These are phyloP conservation scores for Alternaria arborescens DNA, from an alignment of 2,329 filamentous ascomycete species.

Conservation along the genomic window DNA sequence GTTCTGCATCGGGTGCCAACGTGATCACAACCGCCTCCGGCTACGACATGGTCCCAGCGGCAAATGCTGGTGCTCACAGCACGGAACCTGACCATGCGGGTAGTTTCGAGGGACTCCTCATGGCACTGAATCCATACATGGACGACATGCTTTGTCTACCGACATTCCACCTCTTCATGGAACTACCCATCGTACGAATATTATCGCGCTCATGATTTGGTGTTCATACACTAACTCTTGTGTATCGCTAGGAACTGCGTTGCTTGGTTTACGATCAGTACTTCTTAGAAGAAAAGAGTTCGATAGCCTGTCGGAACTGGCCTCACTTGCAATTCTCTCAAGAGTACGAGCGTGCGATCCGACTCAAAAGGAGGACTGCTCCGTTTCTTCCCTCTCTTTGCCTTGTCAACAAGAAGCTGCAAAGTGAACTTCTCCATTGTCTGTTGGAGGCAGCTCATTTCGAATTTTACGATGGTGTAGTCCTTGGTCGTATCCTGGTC, in stretches of 20 bases:
- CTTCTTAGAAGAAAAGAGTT: conserved; percentile 12
- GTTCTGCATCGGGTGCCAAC: not conserved
- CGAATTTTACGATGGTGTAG: not conserved
- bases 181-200: not conserved
- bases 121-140: conserved; percentile 3
- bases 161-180: conserved; percentile 4
- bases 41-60: not conserved
- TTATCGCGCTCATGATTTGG: not conserved
- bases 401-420: conserved; percentile 4
- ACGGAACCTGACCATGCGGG: not conserved
- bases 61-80: not conserved
- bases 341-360: not conserved
- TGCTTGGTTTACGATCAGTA: conserved; percentile 12
- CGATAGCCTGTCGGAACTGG: conserved; percentile 1
- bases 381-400: conserved; percentile 8
- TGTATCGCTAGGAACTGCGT: not conserved
- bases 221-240: not conserved
- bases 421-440: not conserved
- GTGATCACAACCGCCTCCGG: not conserved
- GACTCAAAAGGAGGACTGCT: not conserved
- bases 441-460: conserved; percentile 3
- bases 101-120: not conserved
- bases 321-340: not conserved
- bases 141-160: conserved; percentile 1
- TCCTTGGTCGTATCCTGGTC: not conserved